phyloP scores from a whole-genome alignment of 2,329 filamentous ascomycete species.

The Fusarium begoniae region DNA sequence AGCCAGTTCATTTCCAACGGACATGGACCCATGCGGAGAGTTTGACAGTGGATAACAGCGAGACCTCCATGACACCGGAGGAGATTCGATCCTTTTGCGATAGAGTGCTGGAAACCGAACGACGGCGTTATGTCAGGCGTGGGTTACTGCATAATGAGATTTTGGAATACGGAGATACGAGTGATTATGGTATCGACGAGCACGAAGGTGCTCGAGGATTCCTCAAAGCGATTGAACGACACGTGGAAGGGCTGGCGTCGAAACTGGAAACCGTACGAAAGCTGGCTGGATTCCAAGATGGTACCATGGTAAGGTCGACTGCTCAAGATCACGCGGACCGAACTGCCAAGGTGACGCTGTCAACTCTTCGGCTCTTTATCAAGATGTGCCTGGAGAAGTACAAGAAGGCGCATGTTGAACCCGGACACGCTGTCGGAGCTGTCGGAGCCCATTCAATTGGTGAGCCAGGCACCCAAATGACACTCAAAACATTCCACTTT shows the following conservation, averaged over 20 bases:
- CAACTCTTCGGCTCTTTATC: conserved; percentile 80
- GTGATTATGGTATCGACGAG: conserved; percentile 76
- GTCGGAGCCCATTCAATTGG: conserved; percentile 98
- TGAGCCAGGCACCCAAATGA: conserved; percentile 99
- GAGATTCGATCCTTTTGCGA: conserved; percentile 77
- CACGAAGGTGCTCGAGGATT: conserved; percentile 86
- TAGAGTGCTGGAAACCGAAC: conserved; percentile 71
- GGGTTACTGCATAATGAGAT: conserved; percentile 43
- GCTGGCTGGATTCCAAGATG: conserved; percentile 53
- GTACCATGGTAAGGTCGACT: conserved; percentile 49
- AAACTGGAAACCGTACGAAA: conserved; percentile 66
- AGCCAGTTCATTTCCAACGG: conserved; percentile 89
- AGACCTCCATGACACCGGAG: conserved; percentile 75
- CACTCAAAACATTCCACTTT: conserved; percentile 99
- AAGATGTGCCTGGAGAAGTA: conserved; percentile 87
- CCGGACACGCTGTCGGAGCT: conserved; percentile 94
- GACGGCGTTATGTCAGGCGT: conserved; percentile 45
- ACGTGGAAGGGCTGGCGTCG: conserved; percentile 70
- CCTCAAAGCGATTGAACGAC: conserved; percentile 78
- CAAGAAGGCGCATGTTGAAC: conserved; percentile 88
- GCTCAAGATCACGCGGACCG: conserved; percentile 66
- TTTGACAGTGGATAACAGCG: conserved; percentile 81
- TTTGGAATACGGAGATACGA: conserved; percentile 75
- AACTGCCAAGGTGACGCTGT: conserved; percentile 83
- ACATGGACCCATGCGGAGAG: conserved; percentile 86